Percentiles rank a stretch among this genome's conserved stretches.
These are phyloP conservation scores for Mycena maculata DNA, from an alignment of 768 basidiomycete genomes.

Conservation along the genomic window DNA sequence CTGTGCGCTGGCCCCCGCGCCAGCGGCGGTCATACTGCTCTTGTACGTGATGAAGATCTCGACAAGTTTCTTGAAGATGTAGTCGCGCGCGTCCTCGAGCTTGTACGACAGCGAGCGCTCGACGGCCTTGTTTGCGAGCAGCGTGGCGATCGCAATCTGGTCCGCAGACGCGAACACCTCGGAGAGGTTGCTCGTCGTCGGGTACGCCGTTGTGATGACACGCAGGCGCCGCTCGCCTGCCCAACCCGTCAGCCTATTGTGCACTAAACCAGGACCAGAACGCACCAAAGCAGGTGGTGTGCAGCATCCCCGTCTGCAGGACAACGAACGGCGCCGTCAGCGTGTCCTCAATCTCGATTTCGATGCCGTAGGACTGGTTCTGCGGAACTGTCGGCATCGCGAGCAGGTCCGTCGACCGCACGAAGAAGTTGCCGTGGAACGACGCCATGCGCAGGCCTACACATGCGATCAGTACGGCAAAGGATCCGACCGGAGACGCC, in stretches of 20 bases:
- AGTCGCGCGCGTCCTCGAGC: constrained; percentile 89
- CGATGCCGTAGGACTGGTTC: constrained; percentile 96
- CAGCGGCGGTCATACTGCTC: constrained; percentile 94
- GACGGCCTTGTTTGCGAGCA: constrained; percentile 92
- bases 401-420: constrained; percentile 94
- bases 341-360: constrained; percentile 95
- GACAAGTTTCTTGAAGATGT: constrained; percentile 84
- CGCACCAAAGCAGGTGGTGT: constrained; percentile 91
- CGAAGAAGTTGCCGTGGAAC: constrained; percentile 99
- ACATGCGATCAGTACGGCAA: constrained; percentile 12
- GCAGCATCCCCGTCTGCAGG: constrained; percentile 93
- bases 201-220: constrained; percentile 88
- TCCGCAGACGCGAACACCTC: constrained; percentile 93
- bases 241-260: too few species aligned
- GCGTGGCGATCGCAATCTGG: constrained; percentile 85
- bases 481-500: not conserved
- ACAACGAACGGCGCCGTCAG: constrained; percentile 92
- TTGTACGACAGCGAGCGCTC: constrained; percentile 88
- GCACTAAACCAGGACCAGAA: constrained; percentile 8
- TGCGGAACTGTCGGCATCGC: constrained; percentile 97
- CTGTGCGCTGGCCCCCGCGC: constrained; percentile 93
- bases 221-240: constrained; percentile 88
- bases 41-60: constrained; percentile 92
- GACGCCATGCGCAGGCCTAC: constrained; percentile 92
- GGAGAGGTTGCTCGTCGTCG: constrained; percentile 87